Evolutionary conservation across 805 yeast genomes (phyloP).

Genomic region (Schizosaccharomyces octosporus): DNA sequence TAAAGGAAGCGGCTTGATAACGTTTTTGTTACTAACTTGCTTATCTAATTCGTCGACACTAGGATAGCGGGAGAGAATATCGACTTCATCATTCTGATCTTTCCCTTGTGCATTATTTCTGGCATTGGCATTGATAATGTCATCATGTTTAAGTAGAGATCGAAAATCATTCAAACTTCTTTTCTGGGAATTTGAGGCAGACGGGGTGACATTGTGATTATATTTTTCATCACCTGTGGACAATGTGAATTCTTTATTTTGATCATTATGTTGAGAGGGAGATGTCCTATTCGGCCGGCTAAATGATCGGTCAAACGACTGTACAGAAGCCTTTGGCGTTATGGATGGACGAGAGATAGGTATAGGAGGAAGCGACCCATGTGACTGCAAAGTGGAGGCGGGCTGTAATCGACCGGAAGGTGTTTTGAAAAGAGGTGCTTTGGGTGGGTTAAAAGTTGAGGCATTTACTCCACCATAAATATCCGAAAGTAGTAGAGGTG

Average conservation of each 20-base stretch:
- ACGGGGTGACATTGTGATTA: no score
- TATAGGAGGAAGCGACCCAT: background rate
- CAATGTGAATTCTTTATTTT: no score
- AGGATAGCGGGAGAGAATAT: background rate
- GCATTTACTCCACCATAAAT: conserved; percentile 3
- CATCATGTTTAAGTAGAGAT: no score
- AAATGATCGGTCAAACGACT: no score
- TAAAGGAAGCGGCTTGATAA: background rate
- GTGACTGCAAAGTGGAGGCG: background rate
- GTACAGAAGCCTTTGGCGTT: background rate
- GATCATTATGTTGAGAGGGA: no score
- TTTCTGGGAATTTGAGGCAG: no score
- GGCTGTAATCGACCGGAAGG: background rate
- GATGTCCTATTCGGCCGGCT: no score
- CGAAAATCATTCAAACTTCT: no score
- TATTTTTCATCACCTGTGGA: no score
- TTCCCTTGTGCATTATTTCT: no score
- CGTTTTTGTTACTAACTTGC: background rate
- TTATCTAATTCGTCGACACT: background rate
- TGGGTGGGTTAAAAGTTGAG: background rate
- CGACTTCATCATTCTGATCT: background rate
- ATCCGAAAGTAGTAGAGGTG: conserved; percentile 23
- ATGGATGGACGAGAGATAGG: background rate
- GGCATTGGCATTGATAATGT: no score
- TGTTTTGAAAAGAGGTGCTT: background rate